These are phyloP conservation scores for Rhizophora apiculata DNA, from an alignment of 345 rosid genomes.

Conservation along the genomic window DNA sequence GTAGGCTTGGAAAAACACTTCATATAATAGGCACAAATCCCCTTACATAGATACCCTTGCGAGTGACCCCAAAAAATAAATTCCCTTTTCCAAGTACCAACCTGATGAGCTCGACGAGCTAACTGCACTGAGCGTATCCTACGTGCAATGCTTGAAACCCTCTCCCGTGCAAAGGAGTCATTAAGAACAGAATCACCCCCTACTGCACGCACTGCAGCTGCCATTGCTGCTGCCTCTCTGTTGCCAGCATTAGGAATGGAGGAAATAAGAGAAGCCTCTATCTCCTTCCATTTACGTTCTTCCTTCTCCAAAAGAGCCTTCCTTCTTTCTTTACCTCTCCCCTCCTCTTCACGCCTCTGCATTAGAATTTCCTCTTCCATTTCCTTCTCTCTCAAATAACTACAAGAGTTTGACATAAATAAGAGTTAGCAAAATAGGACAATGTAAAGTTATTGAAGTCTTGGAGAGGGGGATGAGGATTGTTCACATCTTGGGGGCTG, in stretches of 20 bases:
- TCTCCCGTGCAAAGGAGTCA: constrained; percentile 99
- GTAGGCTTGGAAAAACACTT: too few species aligned
- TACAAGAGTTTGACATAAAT: constrained; percentile 22
- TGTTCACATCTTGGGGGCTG: background rate
- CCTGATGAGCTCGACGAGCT: constrained; percentile 92
- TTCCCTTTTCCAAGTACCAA: constrained; percentile 18
- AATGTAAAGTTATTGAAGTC: background rate
- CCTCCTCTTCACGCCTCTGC: constrained; percentile 99
- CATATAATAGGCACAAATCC: too few species aligned
- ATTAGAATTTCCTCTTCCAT: constrained; percentile 98
- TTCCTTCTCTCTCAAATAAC: constrained; percentile 98
- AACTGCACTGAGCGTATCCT: constrained; percentile 86
- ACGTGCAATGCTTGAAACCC: constrained; percentile 95
- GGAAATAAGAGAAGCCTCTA: constrained; percentile 98
- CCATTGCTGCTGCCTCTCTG: constrained; percentile 99
- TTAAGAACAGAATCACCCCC: constrained; percentile 99
- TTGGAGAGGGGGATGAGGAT: too few species aligned
- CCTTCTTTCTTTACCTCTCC: constrained; percentile 97
- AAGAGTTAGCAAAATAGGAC: constrained; percentile 6
- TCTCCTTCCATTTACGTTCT: constrained; percentile 99
- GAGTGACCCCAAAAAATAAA: background rate
- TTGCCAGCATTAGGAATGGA: constrained; percentile 96
- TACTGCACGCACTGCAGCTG: constrained; percentile 99
- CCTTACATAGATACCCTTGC: too few species aligned
- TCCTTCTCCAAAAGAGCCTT: constrained; percentile 96